Percentiles rank a stretch among this genome's conserved stretches.
Conservation (phyloP, 2,329 filamentous ascomycete species). For the Hypomyces rosellus region DNA sequence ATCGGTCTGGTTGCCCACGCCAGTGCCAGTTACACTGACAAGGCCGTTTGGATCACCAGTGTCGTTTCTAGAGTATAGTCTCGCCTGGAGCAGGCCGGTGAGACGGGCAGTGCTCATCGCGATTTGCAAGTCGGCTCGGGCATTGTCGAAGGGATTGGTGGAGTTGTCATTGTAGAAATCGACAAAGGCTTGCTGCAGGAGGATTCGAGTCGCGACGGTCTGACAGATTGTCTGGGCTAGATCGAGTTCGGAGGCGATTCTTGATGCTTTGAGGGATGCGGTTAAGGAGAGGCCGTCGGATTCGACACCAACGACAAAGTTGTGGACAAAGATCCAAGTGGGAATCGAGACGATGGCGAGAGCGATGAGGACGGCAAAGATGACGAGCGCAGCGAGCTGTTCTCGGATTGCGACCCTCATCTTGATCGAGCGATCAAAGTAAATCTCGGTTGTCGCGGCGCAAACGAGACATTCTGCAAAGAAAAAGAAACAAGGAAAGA, state of each 20-base stretch:
- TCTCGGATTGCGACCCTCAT: slow-evolving; percentile 87
- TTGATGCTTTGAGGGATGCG: slow-evolving; percentile 78
- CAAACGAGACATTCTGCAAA: slow-evolving; percentile 5
- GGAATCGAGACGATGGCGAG: slow-evolving; percentile 76
- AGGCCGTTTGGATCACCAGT: slow-evolving; percentile 51
- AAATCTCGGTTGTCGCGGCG: slow-evolving; percentile 1
- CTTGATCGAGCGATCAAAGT: slow-evolving; percentile 4
- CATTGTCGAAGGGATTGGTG: slow-evolving; percentile 51
- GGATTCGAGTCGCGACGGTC: slow-evolving; percentile 61
- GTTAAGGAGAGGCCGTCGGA: slow-evolving; percentile 64
- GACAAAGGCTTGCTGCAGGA: slow-evolving; percentile 49
- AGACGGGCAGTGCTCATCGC: slow-evolving; percentile 58
- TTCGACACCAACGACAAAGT: slow-evolving; percentile 46
- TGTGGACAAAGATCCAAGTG: slow-evolving; percentile 56
- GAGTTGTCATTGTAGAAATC: slow-evolving; percentile 51
- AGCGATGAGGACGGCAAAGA: slow-evolving; percentile 66
- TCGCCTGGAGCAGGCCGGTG: slow-evolving; percentile 59
- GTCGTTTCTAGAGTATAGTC: slow-evolving; percentile 64
- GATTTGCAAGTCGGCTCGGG: slow-evolving; percentile 60
- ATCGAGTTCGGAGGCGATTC: slow-evolving; percentile 71
- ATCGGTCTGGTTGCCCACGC: slow-evolving; percentile 30
- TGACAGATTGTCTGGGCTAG: slow-evolving; percentile 70
- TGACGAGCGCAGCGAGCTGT: slow-evolving; percentile 76
- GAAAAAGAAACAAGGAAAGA: too few relatives aligned
- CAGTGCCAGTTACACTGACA: slow-evolving; percentile 55